phyloP scores from a whole-genome alignment of 108 stramenopile genomes.

The Parmales sp. region DNA sequence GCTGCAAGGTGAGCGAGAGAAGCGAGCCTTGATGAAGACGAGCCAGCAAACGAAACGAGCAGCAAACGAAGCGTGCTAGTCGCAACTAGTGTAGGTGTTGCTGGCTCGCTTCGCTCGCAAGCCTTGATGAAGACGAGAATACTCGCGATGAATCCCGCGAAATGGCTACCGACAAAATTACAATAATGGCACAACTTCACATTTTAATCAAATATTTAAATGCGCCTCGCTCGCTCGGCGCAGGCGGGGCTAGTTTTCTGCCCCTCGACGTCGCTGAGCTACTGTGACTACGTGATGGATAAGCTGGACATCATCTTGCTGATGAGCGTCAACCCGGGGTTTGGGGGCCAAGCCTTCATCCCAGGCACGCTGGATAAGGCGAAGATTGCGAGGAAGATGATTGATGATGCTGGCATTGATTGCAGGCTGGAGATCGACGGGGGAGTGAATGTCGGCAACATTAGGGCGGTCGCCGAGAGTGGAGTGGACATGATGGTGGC shows the following conservation, averaged over 20 bases:
- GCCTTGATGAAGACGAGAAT: too few relatives aligned
- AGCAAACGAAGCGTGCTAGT: too few relatives aligned
- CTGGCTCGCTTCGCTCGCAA: too few relatives aligned
- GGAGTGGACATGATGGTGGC: constrained; percentile 98
- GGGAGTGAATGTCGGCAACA: constrained; percentile 83
- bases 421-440: constrained; percentile 95
- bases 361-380: constrained; percentile 83
- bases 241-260: constrained; percentile 97
- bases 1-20: too few relatives aligned
- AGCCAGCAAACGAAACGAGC: too few relatives aligned
- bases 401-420: constrained; percentile 87
- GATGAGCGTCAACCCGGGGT: constrained; percentile 97
- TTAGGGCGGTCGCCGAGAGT: constrained; percentile 87
- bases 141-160: too few relatives aligned
- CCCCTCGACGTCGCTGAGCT: constrained; percentile 86
- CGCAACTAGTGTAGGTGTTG: too few relatives aligned
- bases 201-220: too few relatives aligned
- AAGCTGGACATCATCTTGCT: constrained; percentile 96
- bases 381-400: constrained; percentile 83
- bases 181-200: too few relatives aligned
- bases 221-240: too few relatives aligned
- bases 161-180: too few relatives aligned
- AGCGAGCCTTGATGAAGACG: too few relatives aligned
- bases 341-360: constrained; percentile 94
- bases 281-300: constrained; percentile 80